Percentiles rank a stretch among this genome's conserved stretches.
phyloP scores from a whole-genome alignment of 148 eudicot species.

The Diospyros lotus region DNA sequence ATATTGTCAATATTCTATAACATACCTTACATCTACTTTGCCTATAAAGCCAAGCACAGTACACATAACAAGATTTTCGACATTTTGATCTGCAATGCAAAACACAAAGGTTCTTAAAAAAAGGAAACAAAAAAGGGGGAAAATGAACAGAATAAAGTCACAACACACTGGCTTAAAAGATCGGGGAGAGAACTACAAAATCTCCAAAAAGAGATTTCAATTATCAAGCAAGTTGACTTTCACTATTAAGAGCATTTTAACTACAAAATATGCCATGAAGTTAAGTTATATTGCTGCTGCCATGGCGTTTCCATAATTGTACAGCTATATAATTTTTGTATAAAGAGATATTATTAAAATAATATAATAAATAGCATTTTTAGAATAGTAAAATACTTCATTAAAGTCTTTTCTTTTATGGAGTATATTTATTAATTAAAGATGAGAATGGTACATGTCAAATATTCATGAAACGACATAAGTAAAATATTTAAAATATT shows the following conservation, averaged over 20 bases:
- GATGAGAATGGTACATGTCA: no score
- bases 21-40: slow-evolving; percentile 79
- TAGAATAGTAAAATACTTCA: not conserved
- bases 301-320: no score
- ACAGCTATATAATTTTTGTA: no score
- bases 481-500: no score
- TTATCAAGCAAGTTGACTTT: not conserved
- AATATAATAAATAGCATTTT: not conserved
- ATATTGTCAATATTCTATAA: slow-evolving; percentile 8
- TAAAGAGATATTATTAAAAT: no score
- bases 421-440: no score
- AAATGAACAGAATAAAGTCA: not conserved
- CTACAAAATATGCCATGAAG: not conserved
- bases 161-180: not conserved
- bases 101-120: not conserved
- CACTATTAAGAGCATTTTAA: not conserved
- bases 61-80: slow-evolving; percentile 49
- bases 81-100: slow-evolving; percentile 49
- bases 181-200: not conserved
- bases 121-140: not conserved
- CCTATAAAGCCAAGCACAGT: slow-evolving; percentile 63
- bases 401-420: no score
- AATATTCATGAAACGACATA: not conserved
- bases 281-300: not conserved
- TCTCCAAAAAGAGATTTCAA: not conserved